Conservation (phyloP, 345 rosid genomes). For the Corchorus capsularis region DNA sequence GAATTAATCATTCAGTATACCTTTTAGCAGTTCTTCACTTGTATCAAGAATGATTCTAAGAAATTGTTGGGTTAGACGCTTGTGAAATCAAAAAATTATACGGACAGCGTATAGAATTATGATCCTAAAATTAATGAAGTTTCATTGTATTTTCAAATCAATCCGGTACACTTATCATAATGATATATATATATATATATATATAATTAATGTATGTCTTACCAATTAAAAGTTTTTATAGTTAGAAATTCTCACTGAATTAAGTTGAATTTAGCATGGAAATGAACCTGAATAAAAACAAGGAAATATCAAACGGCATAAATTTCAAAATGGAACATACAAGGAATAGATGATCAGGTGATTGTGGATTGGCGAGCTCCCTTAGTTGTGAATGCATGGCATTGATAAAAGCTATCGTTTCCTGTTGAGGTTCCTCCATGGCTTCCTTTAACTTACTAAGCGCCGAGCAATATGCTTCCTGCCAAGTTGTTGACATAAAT, state of each 20-base stretch:
- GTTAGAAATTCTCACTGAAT: too few relatives aligned
- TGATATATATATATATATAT: too few relatives aligned
- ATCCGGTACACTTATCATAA: too few relatives aligned
- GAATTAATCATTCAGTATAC: background rate
- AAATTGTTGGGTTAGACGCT: too few relatives aligned
- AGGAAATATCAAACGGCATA: background rate
- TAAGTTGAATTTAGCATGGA: background rate
- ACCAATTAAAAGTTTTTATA: too few relatives aligned
- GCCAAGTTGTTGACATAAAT: background rate
- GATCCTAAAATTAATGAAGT: too few relatives aligned
- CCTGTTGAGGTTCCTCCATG: constrained; percentile 56
- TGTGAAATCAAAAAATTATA: too few relatives aligned
- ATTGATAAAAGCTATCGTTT: constrained; percentile 47
- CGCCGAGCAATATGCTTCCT: constrained; percentile 56
- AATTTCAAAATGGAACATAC: background rate
- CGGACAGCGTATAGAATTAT: too few relatives aligned
- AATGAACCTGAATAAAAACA: background rate
- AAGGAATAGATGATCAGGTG: constrained; percentile 21
- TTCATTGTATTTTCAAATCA: too few relatives aligned
- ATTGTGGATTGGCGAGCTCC: constrained; percentile 31
- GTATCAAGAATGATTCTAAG: too few relatives aligned
- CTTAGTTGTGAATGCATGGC: constrained; percentile 52
- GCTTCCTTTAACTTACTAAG: constrained; percentile 50
- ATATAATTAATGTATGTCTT: too few relatives aligned
- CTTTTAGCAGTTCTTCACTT: background rate